Evolutionary conservation across 2,329 filamentous ascomycete species (phyloP).

Genomic region (Claviceps humidiphila): DNA sequence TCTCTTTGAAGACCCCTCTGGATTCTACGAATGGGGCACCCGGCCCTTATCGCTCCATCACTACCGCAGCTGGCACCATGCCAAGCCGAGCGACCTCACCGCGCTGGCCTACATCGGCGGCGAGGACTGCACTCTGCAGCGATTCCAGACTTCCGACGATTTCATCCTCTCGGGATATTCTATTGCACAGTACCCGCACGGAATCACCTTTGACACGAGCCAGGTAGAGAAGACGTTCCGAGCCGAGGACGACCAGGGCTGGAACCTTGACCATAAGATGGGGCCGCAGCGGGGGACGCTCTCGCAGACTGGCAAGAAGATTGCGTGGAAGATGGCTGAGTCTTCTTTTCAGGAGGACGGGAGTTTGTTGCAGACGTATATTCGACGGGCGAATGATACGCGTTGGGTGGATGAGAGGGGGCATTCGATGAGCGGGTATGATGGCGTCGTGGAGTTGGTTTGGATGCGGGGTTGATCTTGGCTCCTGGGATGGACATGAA

Average conservation of each 20-base stretch:
- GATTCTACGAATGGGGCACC: slow-evolving; percentile 49
- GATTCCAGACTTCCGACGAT: slow-evolving; percentile 40
- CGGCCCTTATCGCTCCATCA: slow-evolving; percentile 48
- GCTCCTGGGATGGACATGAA: too few species aligned
- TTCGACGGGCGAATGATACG: slow-evolving; percentile 35
- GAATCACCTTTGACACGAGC: slow-evolving; percentile 33
- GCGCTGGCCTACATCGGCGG: slow-evolving; percentile 32
- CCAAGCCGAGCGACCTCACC: slow-evolving; percentile 39
- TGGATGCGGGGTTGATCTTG: slow-evolving; percentile 24
- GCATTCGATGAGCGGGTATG: slow-evolving; percentile 33
- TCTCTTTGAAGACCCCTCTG: slow-evolving; percentile 43
- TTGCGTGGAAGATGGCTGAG: slow-evolving; percentile 39
- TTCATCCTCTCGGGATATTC: slow-evolving; percentile 47
- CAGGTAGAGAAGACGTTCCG: slow-evolving; percentile 40
- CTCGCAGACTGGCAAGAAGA: slow-evolving; percentile 33
- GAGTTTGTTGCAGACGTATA: slow-evolving; percentile 37
- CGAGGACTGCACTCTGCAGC: slow-evolving; percentile 43
- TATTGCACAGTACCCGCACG: slow-evolving; percentile 39
- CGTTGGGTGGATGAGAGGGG: slow-evolving; percentile 34
- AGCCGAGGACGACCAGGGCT: slow-evolving; percentile 31
- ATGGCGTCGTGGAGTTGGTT: slow-evolving; percentile 42
- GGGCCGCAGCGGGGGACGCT: slow-evolving; percentile 33
- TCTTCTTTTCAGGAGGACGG: slow-evolving; percentile 31
- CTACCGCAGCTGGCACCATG: slow-evolving; percentile 47
- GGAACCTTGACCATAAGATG: slow-evolving; percentile 35